Base-by-base conservation (phyloP, 768 basidiomycete species). In the Boletus vinaceobasis region DNA sequence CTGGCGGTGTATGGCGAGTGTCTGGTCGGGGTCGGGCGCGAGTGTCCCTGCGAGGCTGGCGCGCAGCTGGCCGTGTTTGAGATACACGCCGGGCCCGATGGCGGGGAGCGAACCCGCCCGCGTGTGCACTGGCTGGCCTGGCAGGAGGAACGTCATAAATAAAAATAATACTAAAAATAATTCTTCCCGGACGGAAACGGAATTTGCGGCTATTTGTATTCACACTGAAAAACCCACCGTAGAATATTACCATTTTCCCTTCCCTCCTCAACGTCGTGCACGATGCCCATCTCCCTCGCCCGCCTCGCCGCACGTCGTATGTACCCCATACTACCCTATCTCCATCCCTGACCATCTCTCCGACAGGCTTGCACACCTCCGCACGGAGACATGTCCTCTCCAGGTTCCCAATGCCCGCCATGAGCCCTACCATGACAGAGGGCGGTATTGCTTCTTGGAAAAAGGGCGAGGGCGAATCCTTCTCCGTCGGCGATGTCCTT, bases 401-500 rank as follows among this genome's bases (percentile, higher is more conserved):
- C 56, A 91, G 86, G 70, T 95, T 98, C 76, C 78, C 86, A 59
- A 95, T 97, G 93, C 95, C 94, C 54, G 94, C 97, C 63, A 99
- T 98, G 96, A 96, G 93, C 59, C 97, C 97, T 32, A 99, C 97
- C 54, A 99, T 99, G 97, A 94, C 94, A 4, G 97, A 98, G 78
- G 97, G 97, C 59, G 97, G 96, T 59, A 97, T 99, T 71, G 90
- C 96, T 43, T 80, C 82, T 32, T 99, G 97, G 95, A 98, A 98
- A 81, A 89, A 90, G 77, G 87, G 88, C 73, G 96, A 98, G 72
- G 97, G 97, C 52, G 95, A 98, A 63, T 48, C 85, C 2, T 99
- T 96, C 69, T 60, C 85, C 17, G 83, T 86, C 7, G 96, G 97
- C 26, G 97, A 99, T 66, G 94, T 99, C 59, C 75, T 99, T 56